Evolutionary conservation across 257 asterid genomes (phyloP).

Genomic region (Linaria vulgaris): DNA sequence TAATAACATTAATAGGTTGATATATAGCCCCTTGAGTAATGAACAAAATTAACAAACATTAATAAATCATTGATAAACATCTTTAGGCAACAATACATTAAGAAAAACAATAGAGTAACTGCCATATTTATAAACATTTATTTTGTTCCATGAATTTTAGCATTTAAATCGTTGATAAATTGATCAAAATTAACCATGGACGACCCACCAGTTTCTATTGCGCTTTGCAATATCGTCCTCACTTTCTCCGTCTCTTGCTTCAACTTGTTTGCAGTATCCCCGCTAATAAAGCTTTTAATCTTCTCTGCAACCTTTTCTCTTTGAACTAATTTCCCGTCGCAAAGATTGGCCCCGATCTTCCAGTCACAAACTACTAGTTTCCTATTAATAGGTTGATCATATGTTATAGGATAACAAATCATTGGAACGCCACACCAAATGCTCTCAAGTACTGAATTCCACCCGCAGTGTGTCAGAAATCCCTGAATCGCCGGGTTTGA

Average conservation of each 20-base stretch:
- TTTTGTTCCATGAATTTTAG: too few species aligned
- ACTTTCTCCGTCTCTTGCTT: constrained; percentile 11
- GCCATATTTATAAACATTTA: too few species aligned
- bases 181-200: constrained; percentile 5
- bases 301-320: constrained; percentile 22
- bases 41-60: too few species aligned
- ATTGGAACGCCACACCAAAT: constrained; percentile 30
- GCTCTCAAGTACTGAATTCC: constrained; percentile 37
- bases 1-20: too few species aligned
- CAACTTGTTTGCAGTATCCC: neutral
- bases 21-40: too few species aligned
- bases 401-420: constrained; percentile 33
- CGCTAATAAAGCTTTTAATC: constrained; percentile 14
- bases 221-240: neutral
- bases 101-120: neutral
- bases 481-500: constrained; percentile 40
- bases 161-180: neutral
- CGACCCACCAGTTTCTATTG: constrained; percentile 18
- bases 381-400: constrained; percentile 31
- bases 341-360: constrained; percentile 20
- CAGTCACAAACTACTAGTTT: constrained; percentile 31
- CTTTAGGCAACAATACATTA: too few species aligned
- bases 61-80: too few species aligned
- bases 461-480: constrained; percentile 47
- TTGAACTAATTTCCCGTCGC: neutral